A percentile compares a stretch with the other conserved stretches of the same genome.
Evolutionary conservation across 2,329 filamentous ascomycete species (phyloP).

Genomic region (Hypoxylon sp.): DNA sequence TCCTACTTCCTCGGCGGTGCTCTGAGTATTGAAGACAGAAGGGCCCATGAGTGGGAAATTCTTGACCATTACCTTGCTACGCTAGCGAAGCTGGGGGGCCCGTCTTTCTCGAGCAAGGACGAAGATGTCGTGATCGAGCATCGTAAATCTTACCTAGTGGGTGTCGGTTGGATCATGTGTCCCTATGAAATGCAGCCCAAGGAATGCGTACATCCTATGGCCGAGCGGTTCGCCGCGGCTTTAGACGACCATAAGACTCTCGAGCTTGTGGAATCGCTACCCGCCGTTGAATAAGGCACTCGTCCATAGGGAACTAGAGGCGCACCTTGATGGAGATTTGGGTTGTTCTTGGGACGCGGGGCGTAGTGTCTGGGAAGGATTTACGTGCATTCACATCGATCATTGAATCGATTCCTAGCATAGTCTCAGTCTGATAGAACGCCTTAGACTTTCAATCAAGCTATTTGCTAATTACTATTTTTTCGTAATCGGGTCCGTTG

Average conservation of each 20-base stretch:
- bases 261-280: slow-evolving; percentile 53
- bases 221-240: slow-evolving; percentile 53
- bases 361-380: no score
- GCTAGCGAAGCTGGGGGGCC: slow-evolving; percentile 48
- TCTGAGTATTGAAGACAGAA: slow-evolving; percentile 55
- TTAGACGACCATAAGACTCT: slow-evolving; percentile 56
- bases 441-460: neutral
- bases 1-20: slow-evolving; percentile 56
- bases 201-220: slow-evolving; percentile 55
- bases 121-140: slow-evolving; percentile 54
- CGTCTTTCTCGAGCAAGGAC: slow-evolving; percentile 47
- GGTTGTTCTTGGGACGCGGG: neutral
- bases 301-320: neutral
- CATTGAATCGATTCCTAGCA: neutral
- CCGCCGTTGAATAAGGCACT: slow-evolving; percentile 29
- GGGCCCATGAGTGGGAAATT: slow-evolving; percentile 54
- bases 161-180: slow-evolving; percentile 56
- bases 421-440: neutral
- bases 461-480: neutral
- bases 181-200: slow-evolving; percentile 56
- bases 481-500: neutral
- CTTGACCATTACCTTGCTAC: slow-evolving; percentile 55
- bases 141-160: slow-evolving; percentile 54
- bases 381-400: neutral
- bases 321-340: neutral